Conservation (phyloP, 169 alveolate species). For the Cryptosporidium parvum region DNA sequence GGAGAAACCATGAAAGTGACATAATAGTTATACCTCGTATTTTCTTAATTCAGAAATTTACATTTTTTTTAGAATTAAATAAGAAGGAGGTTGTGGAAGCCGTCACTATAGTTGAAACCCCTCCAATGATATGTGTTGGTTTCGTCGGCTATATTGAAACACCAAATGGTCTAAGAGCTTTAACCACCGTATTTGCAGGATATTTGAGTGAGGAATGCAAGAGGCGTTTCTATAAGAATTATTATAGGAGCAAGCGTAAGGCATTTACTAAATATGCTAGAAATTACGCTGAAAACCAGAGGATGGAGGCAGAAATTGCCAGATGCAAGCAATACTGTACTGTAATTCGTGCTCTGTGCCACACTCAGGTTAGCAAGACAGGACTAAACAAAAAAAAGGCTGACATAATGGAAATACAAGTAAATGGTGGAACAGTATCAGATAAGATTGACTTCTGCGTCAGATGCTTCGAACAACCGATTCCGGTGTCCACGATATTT, state of each 20-base stretch:
- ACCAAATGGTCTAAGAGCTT: constrained; percentile 98
- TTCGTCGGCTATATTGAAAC: constrained; percentile 99
- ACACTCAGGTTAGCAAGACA: constrained; percentile 97
- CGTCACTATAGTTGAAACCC: constrained; percentile 98
- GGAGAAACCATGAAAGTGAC: constrained; percentile 81
- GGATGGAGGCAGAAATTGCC: constrained; percentile 91
- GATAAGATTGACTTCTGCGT: constrained; percentile 96
- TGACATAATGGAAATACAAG: constrained; percentile 98
- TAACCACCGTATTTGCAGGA: constrained; percentile 98
- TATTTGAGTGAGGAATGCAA: constrained; percentile 96
- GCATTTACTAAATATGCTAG: constrained; percentile 98
- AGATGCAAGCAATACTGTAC: constrained; percentile 96
- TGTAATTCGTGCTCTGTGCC: constrained; percentile 98
- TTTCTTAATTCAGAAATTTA: not conserved
- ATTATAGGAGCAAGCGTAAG: constrained; percentile 97
- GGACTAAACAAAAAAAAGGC: constrained; percentile 97
- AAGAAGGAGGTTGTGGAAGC: constrained; percentile 99
- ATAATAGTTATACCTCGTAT: not conserved
- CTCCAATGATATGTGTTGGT: constrained; percentile 99
- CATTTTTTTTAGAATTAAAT: constrained; percentile 86
- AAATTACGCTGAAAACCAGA: constrained; percentile 89
- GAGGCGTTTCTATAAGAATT: constrained; percentile 99
- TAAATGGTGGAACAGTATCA: constrained; percentile 98
- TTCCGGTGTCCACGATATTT: constrained; percentile 96
- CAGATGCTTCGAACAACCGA: constrained; percentile 95